Evolutionary conservation across 495 filamentous ascomycete genomes (phyloP), one percentile per base, ranked within the genome.

Genomic region (Podospora australis): DNA sequence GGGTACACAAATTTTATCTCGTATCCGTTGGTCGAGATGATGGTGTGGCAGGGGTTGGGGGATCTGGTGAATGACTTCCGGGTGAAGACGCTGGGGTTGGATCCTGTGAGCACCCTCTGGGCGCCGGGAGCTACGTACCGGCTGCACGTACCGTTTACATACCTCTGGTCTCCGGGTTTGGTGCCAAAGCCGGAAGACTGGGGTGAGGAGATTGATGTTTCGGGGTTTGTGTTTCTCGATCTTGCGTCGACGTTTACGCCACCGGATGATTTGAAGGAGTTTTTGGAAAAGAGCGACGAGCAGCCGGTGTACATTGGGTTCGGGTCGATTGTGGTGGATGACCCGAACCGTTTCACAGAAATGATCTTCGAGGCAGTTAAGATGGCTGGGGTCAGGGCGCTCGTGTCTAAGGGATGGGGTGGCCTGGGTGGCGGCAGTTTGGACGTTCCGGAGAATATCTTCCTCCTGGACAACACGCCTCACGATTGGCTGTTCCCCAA

Each of bases 131-230:
- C 88, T 30, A 56, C 81, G 1, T 75, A 76, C 50, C 72, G 78
- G 7, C 68, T 90, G 7, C 72, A 74, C 22, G 73, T 92, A n/a
- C 87, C 87, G 9, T 81, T 81, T 54, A 88, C 85, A 1, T 90
- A 90, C 54, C 82, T 86, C 50, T 90, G 86, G 86, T 83, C 85
- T 22, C 87, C 88, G 0, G 80, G 83, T 4, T 65, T 94, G n/a
- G 81, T 94, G 11, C 78, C 86, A 0, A 90, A 90, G 53, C 87
- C 87, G 6, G 66, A 65, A 22, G 87, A 91, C 55, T 91, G 87
- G 87, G 77, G 75, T 2, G 64, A 74, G 6, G 75, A 91, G 54
- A 80, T 90, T 19, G 76, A 80, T 34, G 72, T 90, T 0, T 80
- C 78, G 21, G 87, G 87, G 0, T 91, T 89, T 59, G 83, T 78